A percentile compares a stretch with the other conserved stretches of the same genome.
Conservation (phyloP, 129 eudicot genomes). For the Ambrosia artemisiifolia region DNA sequence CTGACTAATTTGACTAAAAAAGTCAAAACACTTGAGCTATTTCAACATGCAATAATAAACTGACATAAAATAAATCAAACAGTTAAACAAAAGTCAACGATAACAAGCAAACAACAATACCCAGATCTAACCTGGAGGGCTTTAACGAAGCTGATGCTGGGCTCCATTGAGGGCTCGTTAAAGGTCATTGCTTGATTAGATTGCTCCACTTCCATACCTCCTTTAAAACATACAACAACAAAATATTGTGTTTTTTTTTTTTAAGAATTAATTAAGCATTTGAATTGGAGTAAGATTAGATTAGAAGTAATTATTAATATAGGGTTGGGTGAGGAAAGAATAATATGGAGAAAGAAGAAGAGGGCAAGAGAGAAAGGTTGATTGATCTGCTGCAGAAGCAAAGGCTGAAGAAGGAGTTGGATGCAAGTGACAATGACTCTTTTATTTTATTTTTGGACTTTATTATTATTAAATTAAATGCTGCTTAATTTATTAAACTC, state of each 20-base stretch:
- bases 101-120: neutral
- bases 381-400: slow-evolving; percentile 20
- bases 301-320: slow-evolving; percentile 2
- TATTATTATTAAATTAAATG: too few relatives aligned
- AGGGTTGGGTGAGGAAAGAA: slow-evolving; percentile 30
- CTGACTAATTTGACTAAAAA: slow-evolving; percentile 4
- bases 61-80: slow-evolving; percentile 16
- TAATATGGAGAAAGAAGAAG: neutral
- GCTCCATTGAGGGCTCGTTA: slow-evolving; percentile 78
- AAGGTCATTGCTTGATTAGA: slow-evolving; percentile 43
- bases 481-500: too few relatives aligned
- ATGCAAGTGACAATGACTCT: slow-evolving; percentile 40
- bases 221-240: neutral
- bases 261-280: neutral
- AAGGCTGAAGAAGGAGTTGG: slow-evolving; percentile 13
- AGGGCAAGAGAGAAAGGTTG: too few relatives aligned
- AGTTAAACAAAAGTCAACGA: slow-evolving; percentile 17
- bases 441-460: neutral
- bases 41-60: slow-evolving; percentile 4
- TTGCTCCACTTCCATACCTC: slow-evolving; percentile 44
- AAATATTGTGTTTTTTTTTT: neutral
- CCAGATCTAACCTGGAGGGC: slow-evolving; percentile 94
- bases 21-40: neutral
- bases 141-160: slow-evolving; percentile 73
- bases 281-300: neutral